phyloP scores from a whole-genome alignment of 768 basidiomycete genomes.

The Suillus luteus region DNA sequence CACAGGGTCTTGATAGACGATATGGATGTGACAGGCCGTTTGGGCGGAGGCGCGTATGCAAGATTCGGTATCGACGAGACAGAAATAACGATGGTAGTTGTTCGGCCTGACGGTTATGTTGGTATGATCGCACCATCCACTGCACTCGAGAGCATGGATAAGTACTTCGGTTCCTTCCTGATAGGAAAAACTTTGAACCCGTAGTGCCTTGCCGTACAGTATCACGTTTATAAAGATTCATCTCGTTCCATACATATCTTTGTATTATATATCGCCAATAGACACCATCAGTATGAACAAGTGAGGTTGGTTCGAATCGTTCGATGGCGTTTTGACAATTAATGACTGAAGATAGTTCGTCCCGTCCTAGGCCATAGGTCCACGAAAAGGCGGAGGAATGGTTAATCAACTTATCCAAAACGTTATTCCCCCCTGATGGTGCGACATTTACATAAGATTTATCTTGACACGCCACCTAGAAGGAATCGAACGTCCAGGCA shows the following conservation, averaged over 20 bases:
- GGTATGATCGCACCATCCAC: conserved; percentile 54
- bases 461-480: no score
- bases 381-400: no score
- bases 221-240: neutral
- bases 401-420: no score
- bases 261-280: neutral
- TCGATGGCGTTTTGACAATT: neutral
- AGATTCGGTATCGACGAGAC: conserved; percentile 48
- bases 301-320: neutral
- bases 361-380: no score
- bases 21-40: conserved; percentile 40
- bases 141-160: conserved; percentile 36
- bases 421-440: no score
- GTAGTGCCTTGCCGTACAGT: neutral
- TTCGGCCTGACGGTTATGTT: conserved; percentile 54
- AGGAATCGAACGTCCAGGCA: no score
- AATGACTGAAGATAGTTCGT: no score
- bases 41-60: conserved; percentile 57
- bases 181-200: conserved; percentile 6
- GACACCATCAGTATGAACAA: neutral
- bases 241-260: neutral
- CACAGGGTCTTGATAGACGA: conserved; percentile 64
- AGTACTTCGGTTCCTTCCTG: conserved; percentile 53
- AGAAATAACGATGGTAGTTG: conserved; percentile 33
- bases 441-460: no score